Conservation (phyloP, 2,329 filamentous ascomycete species). For the Raffaelea ambrosiae region DNA sequence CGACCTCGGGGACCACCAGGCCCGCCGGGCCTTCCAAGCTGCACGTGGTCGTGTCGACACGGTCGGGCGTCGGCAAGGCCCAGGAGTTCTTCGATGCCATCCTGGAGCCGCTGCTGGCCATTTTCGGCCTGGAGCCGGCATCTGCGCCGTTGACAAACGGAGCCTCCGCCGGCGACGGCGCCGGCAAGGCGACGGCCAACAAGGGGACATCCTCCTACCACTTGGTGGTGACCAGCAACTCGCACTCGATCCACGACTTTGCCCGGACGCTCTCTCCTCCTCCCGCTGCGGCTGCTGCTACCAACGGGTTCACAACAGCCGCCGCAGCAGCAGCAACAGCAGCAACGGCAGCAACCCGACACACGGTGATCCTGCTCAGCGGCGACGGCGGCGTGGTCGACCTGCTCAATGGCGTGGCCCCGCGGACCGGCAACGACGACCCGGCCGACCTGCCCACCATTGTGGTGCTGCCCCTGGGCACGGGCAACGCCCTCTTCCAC, state of each 20-base stretch:
- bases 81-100: slow-evolving; percentile 44
- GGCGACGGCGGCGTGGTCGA: slow-evolving; percentile 86
- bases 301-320: slow-evolving; percentile 15
- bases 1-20: too few relatives aligned
- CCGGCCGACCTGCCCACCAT: slow-evolving; percentile 30
- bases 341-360: slow-evolving; percentile 6
- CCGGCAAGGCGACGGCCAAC: background rate
- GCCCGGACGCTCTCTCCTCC: slow-evolving; percentile 26
- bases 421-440: slow-evolving; percentile 4
- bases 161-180: slow-evolving; percentile 2
- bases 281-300: background rate
- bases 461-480: slow-evolving; percentile 52
- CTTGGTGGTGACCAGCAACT: slow-evolving; percentile 54
- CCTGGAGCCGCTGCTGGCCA: slow-evolving; percentile 45
- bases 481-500: slow-evolving; percentile 57
- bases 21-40: slow-evolving; percentile 19
- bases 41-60: slow-evolving; percentile 60
- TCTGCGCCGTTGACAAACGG: too few relatives aligned
- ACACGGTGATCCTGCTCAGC: slow-evolving; percentile 65
- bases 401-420: slow-evolving; percentile 56
- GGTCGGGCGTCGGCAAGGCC: slow-evolving; percentile 55
- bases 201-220: slow-evolving; percentile 28
- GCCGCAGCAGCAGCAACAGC: slow-evolving; percentile 8
- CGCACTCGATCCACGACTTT: slow-evolving; percentile 56
- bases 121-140: slow-evolving; percentile 30